Percentiles rank a stretch among this genome's conserved stretches.
Conservation (phyloP, 1,139 yeast genomes). For the Taphrina pruni region DNA sequence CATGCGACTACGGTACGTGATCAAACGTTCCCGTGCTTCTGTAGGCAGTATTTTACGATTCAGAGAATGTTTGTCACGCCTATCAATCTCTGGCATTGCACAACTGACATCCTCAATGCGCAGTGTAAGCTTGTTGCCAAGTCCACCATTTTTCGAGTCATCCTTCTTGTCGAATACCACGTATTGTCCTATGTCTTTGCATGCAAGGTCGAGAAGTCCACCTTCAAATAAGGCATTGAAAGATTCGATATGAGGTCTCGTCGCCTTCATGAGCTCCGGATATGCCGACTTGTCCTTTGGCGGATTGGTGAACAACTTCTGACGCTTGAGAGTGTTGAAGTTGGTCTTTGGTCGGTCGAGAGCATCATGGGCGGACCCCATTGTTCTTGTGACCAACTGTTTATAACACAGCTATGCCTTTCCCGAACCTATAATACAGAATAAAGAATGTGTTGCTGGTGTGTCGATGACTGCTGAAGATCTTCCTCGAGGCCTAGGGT, state of each 20-base stretch:
- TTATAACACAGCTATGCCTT: too few species aligned
- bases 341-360: conserved; percentile 31
- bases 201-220: conserved; percentile 83
- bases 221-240: conserved; percentile 94
- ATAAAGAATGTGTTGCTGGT: too few species aligned
- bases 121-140: conserved; percentile 72
- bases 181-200: conserved; percentile 83
- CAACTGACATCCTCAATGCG: conserved; percentile 86
- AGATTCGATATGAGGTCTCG: conserved; percentile 93
- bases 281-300: conserved; percentile 83
- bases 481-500: too few species aligned
- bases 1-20: conserved; percentile 73
- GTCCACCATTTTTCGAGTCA: conserved; percentile 56
- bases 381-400: neutral
- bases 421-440: too few species aligned
- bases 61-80: conserved; percentile 75
- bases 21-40: conserved; percentile 77
- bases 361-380: conserved; percentile 31
- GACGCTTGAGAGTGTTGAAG: conserved; percentile 57
- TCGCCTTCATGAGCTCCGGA: conserved; percentile 85
- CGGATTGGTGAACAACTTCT: conserved; percentile 81
- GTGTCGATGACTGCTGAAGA: too few species aligned
- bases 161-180: conserved; percentile 82
- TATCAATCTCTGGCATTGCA: conserved; percentile 77
- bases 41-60: conserved; percentile 86